Base-by-base conservation (phyloP, 2,329 filamentous ascomycete species). In the Cordyceps cateniannulata region DNA sequence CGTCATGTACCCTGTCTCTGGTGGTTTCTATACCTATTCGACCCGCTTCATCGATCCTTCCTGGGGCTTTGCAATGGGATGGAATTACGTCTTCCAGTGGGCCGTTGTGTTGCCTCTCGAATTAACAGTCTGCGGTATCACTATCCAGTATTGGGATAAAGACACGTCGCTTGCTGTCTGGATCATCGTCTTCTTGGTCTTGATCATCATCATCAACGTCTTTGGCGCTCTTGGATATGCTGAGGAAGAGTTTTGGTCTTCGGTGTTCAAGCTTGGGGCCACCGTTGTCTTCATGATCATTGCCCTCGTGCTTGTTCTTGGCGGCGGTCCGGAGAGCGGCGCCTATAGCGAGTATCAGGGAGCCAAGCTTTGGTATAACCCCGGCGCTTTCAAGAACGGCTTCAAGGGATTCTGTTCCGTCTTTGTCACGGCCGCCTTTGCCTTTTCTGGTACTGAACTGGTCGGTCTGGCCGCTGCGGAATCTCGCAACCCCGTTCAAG, bases 401-500 rank as follows among this genome's bases (percentile, higher is more conserved):
- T 91, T 91, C 76, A 87, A 88, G 64, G 89, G 89, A 1, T 82
- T 91, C 64, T 91, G 87, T 71, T 81, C 80, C 62, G 85, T 87
- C 56, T 89, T 90, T 65, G 87, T 91, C 54, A 90, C 85, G 1
- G 87, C 88, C 3, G 87, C 88, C 4, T 91, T 91, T 68, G 77
- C 88, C 24, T 91, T 90, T 69, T 83, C 85, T 18, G 88, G 88
- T 16, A 90, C 88, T 0, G 88, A 91, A 69, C 77, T 90, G 2
- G 87, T 91, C n/a, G 88, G 88, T 66, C 79, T 91, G 3, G 87
- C 88, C 3, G 88, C 88, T 1, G 88, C 87, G 7, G 89, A 92
- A 72, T 84, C 88, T 0, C 74, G 76, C 10, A 90, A 90, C 68
- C 89, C 89, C 0, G 81, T 84, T 61, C 86, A 89, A 69, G 84